Conservation (phyloP, 108 stramenopile genomes). For the Bacterosira constricta region DNA sequence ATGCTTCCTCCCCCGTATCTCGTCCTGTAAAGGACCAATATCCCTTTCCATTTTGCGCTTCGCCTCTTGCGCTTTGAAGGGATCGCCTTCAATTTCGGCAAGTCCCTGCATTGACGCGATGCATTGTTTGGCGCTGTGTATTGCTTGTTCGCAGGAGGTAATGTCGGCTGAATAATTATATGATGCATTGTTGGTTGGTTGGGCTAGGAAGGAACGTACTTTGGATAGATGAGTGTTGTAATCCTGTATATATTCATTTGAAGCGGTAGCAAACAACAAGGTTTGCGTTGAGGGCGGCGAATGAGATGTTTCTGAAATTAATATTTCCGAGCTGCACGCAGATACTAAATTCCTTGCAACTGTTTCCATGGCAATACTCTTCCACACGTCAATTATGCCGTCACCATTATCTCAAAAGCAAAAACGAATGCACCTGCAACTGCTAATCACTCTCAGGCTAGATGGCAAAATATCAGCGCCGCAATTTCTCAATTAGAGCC, state of each 20-base stretch:
- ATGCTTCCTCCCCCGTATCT: constrained; percentile 55
- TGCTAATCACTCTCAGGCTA: not conserved
- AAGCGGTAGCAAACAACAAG: not conserved
- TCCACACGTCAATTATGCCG: no score
- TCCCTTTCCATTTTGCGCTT: constrained; percentile 67
- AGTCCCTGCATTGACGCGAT: constrained; percentile 77
- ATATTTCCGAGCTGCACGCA: no score
- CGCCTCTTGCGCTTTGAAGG: constrained; percentile 62
- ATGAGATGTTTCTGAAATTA: not conserved
- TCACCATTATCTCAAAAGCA: no score
- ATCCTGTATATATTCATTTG: constrained; percentile 50
- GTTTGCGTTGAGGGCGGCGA: not conserved
- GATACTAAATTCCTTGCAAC: no score
- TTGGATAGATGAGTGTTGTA: constrained; percentile 66
- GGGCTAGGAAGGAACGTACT: constrained; percentile 72
- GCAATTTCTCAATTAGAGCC: no score
- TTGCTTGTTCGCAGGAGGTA: constrained; percentile 51
- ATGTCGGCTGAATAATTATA: constrained; percentile 3
- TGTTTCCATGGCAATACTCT: no score
- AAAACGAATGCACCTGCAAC: not conserved
- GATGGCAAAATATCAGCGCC: not conserved
- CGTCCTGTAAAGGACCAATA: constrained; percentile 62
- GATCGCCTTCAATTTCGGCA: constrained; percentile 78
- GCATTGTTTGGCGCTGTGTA: constrained; percentile 65
- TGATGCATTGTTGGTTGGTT: constrained; percentile 13